Base-by-base conservation (phyloP, 768 basidiomycete genomes). In the Kwoniella sp. region DNA sequence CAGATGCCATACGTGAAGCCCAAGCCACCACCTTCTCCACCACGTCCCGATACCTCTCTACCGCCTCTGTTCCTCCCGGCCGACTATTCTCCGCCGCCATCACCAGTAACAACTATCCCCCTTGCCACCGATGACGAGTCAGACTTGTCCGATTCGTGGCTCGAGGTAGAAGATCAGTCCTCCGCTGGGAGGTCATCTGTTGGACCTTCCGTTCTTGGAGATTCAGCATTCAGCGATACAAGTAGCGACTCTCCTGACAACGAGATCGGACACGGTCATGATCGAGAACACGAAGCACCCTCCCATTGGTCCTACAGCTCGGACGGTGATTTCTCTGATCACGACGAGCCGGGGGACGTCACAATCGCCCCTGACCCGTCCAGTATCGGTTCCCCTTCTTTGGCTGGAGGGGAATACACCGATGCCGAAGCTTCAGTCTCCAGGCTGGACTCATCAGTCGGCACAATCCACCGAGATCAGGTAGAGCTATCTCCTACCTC, bases 361-460 rank as follows among this genome's bases (percentile, higher is more conserved):
- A 46, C 50, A 9, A 44, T 54, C 55, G 52, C 30, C 25, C 50
- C 49, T 44, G 26, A 44, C 24, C 21, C 27, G 10, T 33, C 54
- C 1, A 36, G 40, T 8, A 27, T 55, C 7, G 25, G 19, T 24
- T 60, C 58, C 17, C 59, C 64, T 2, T 61, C 55, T 33, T 46
- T 63, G 22, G 48, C 33, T 4, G 62, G 51, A n/a, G 63, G 53
- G 3, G 25, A 24, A 22, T 68, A 60, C 40, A 60, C 62, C 17
- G 67, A 68, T 59, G 67, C 58, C 9, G 67, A 68, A 53, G 67
- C 58, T n/a, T 63, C 64, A 13, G 52, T 62, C 13, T 44, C 49
- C 33, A 51, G 55, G 21, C 51, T 63, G 26, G 61, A 36, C 17
- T 67, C 66, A 3, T 64, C 63, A 1, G 44, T 48, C 6, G 66